Percentiles rank a stretch among this genome's conserved stretches.
Evolutionary conservation across 2,329 filamentous ascomycete genomes (phyloP).

Genomic region (Epichloe gansuensis): DNA sequence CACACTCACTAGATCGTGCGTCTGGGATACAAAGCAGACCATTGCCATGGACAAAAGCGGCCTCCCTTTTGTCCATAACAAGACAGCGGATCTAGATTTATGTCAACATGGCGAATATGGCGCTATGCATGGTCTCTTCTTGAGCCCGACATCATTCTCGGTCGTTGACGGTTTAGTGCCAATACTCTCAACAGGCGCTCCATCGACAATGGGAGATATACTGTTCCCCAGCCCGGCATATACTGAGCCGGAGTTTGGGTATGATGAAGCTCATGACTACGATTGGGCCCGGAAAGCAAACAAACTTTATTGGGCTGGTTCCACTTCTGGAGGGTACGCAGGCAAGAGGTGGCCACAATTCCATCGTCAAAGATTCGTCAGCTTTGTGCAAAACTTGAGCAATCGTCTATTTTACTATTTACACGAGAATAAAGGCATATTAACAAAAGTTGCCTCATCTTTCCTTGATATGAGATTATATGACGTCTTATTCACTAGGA

Average conservation of each 20-base stretch:
- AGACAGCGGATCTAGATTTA: neutral
- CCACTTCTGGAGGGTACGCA: conserved; percentile 36
- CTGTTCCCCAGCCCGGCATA: conserved; percentile 40
- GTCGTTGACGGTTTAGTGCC: conserved; percentile 30
- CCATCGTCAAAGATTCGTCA: conserved; percentile 36
- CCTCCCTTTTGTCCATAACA: neutral
- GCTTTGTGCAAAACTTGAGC: conserved; percentile 22
- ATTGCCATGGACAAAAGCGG: neutral
- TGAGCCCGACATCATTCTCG: conserved; percentile 28
- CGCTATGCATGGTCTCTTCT: conserved; percentile 31
- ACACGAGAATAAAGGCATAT: conserved; percentile 1
- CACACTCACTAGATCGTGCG: neutral
- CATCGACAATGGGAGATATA: conserved; percentile 38
- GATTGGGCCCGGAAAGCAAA: conserved; percentile 13
- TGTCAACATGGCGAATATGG: neutral
- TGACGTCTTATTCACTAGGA: neutral
- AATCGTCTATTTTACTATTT: conserved; percentile 7
- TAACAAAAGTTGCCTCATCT: neutral
- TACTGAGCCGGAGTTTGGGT: conserved; percentile 27
- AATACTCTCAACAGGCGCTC: conserved; percentile 31
- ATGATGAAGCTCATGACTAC: conserved; percentile 26
- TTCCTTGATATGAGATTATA: neutral
- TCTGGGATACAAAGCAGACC: neutral
- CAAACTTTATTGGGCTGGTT: conserved; percentile 45
- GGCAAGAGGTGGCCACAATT: conserved; percentile 26